These are phyloP conservation scores for Epichloe sylvatica DNA, from an alignment of 2,329 filamentous ascomycete species.

Conservation along the genomic window DNA sequence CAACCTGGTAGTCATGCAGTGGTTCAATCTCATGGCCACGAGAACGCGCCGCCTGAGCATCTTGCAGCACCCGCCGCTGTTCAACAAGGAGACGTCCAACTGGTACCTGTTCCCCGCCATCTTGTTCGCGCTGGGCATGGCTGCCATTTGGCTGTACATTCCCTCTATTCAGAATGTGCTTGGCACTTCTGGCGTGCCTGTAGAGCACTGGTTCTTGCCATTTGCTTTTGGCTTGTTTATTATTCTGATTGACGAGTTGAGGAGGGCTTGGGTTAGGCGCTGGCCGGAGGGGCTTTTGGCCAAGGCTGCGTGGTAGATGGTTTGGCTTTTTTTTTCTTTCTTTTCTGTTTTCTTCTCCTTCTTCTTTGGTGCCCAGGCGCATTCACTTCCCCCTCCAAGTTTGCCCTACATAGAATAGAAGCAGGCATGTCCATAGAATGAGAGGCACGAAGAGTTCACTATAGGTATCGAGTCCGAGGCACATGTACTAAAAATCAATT, in stretches of 20 bases:
- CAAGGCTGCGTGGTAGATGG: constrained; percentile 40
- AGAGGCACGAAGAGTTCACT: too few relatives aligned
- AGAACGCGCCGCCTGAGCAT: constrained; percentile 52
- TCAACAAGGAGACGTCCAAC: constrained; percentile 53
- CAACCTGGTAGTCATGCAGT: constrained; percentile 70
- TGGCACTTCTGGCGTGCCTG: constrained; percentile 48
- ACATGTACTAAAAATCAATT: too few relatives aligned
- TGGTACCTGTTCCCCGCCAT: constrained; percentile 57
- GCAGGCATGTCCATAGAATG: too few relatives aligned
- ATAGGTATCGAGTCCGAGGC: too few relatives aligned
- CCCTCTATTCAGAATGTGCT: constrained; percentile 48
- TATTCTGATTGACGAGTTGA: constrained; percentile 49
- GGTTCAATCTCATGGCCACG: constrained; percentile 60
- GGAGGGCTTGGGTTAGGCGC: constrained; percentile 48
- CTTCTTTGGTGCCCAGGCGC: neutral
- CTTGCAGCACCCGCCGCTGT: constrained; percentile 56
- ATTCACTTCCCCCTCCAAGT: too few relatives aligned
- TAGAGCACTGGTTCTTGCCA: constrained; percentile 65
- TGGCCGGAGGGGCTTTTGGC: constrained; percentile 44
- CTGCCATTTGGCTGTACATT: constrained; percentile 57
- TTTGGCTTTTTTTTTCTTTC: neutral
- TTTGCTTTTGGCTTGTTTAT: constrained; percentile 50
- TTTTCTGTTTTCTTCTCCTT: neutral
- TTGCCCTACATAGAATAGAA: too few relatives aligned
- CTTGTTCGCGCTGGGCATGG: constrained; percentile 52